A percentile compares a stretch with the other conserved stretches of the same genome.
Evolutionary conservation across 2,329 filamentous ascomycete genomes (phyloP).

Genomic region (Echinosphaeria canescens): DNA sequence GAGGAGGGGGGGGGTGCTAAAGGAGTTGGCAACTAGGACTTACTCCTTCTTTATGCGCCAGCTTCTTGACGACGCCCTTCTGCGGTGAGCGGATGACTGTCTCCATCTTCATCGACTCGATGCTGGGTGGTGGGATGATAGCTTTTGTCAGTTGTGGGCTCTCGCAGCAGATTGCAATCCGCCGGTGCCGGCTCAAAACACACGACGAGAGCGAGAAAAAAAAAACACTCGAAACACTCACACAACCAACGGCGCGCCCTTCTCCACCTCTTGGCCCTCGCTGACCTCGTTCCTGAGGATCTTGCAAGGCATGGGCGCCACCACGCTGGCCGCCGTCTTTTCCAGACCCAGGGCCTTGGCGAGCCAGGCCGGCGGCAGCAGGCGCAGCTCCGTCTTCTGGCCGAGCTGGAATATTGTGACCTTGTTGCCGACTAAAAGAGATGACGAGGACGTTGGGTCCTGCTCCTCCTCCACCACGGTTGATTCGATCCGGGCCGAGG

Average conservation of each 20-base stretch:
- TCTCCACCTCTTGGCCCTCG: conserved; percentile 64
- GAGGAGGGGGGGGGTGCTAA: conserved; percentile 3
- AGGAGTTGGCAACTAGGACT: conserved; percentile 11
- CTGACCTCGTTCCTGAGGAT: conserved; percentile 73
- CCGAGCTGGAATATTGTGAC: conserved; percentile 61
- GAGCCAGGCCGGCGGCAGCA: conserved; percentile 54
- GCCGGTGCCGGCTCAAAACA: no score
- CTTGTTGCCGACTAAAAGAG: no score
- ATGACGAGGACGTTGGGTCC: no score
- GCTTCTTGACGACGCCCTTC: conserved; percentile 45
- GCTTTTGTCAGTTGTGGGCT: no score
- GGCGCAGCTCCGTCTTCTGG: conserved; percentile 31
- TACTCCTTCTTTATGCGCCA: conserved; percentile 57
- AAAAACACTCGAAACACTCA: no score
- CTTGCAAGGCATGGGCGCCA: conserved; percentile 96
- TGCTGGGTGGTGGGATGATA: no score
- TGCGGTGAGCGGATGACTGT: conserved; percentile 64
- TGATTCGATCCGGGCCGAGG: conserved; percentile 56
- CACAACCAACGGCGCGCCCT: conserved; percentile 75
- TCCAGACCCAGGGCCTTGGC: conserved; percentile 73
- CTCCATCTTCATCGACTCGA: conserved; percentile 85
- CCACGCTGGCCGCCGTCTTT: conserved; percentile 60
- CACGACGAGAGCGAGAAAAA: no score
- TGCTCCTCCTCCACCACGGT: conserved; percentile 43
- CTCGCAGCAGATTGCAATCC: no score